Evolutionary conservation across 2,329 filamentous ascomycete genomes (phyloP).

Genomic region (Talaromyces sp.): DNA sequence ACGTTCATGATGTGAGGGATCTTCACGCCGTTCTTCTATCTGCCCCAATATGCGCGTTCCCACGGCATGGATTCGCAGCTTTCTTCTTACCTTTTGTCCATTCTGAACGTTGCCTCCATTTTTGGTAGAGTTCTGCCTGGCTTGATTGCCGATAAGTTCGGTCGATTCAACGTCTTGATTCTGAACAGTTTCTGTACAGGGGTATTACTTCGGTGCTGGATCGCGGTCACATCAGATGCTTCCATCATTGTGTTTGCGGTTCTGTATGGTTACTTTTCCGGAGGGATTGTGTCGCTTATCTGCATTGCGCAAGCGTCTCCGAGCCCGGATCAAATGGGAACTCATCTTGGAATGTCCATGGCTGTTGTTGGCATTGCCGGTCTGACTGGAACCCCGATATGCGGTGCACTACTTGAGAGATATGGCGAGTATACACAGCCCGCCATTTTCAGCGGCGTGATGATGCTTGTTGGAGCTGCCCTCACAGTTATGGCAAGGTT

Average conservation of each 20-base stretch:
- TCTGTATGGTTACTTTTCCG: conserved; percentile 53
- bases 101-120: conserved; percentile 36
- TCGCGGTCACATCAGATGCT: conserved; percentile 37
- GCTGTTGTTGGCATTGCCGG: conserved; percentile 51
- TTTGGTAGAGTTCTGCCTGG: conserved; percentile 38
- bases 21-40: conserved; percentile 35
- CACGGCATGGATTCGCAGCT: conserved; percentile 26
- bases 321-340: conserved; percentile 55
- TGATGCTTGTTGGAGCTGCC: conserved; percentile 23
- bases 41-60: conserved; percentile 29
- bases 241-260: conserved; percentile 43
- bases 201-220: conserved; percentile 47
- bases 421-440: conserved; percentile 43
- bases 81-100: conserved; percentile 30
- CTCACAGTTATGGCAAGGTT: conserved; percentile 36
- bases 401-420: conserved; percentile 51
- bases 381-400: conserved; percentile 57
- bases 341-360: conserved; percentile 58
- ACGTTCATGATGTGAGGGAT: conserved; percentile 31
- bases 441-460: conserved; percentile 37
- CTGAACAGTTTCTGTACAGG: conserved; percentile 39
- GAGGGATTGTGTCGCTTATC: conserved; percentile 49
- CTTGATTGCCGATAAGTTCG: conserved; percentile 41
- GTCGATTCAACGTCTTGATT: conserved; percentile 56
- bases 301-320: conserved; percentile 41